These are phyloP conservation scores for Colletotrichum sp. DNA, from an alignment of 2,329 filamentous ascomycete species.

Conservation along the genomic window DNA sequence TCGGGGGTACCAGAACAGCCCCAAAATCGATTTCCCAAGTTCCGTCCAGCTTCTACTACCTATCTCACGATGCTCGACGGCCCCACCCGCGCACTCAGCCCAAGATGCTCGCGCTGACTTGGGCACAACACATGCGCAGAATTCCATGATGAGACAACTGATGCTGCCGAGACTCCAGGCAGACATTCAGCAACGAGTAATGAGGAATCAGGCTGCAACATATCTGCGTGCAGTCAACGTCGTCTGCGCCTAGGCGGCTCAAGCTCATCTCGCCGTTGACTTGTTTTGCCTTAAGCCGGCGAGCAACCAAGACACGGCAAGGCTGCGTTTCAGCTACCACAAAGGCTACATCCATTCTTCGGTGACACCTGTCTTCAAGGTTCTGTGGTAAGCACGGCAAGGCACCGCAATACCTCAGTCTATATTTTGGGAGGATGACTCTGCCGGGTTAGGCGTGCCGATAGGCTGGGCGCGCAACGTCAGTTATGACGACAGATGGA, in stretches of 20 bases:
- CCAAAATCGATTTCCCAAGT: neutral
- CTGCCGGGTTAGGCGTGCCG: slow-evolving; percentile 4
- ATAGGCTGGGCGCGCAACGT: slow-evolving; percentile 13
- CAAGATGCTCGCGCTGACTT: neutral
- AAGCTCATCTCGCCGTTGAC: neutral
- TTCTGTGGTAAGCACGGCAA: neutral
- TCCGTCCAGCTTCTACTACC: neutral
- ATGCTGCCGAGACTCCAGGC: neutral
- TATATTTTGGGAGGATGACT: neutral
- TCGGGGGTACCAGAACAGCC: neutral
- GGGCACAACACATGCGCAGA: neutral
- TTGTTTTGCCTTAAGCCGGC: neutral
- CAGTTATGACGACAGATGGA: neutral
- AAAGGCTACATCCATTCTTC: neutral
- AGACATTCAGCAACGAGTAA: neutral
- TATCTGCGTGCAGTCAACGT: neutral
- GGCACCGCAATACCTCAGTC: neutral
- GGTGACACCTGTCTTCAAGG: neutral
- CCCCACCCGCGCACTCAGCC: neutral
- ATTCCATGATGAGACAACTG: neutral
- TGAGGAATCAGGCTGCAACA: neutral
- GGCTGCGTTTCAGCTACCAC: neutral
- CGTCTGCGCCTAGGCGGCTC: neutral
- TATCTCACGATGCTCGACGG: neutral
- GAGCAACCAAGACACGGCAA: neutral